phyloP scores from a whole-genome alignment of 2,329 filamentous ascomycete species.

The Fusarium longipes region DNA sequence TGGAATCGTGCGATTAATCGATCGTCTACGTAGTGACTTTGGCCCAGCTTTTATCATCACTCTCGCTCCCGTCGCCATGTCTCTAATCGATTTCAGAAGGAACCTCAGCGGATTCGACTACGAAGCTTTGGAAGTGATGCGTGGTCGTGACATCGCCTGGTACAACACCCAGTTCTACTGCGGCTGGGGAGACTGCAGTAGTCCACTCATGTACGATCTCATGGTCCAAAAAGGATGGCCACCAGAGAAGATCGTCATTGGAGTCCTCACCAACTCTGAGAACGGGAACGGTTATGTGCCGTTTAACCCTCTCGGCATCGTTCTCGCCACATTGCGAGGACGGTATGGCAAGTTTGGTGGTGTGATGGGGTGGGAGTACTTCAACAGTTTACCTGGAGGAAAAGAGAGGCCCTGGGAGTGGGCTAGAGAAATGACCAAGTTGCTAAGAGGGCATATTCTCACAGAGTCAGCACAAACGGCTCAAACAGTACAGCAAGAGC shows the following conservation, averaged over 20 bases:
- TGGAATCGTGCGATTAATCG: slow-evolving; percentile 74
- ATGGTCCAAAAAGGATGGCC: slow-evolving; percentile 74
- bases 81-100: slow-evolving; percentile 63
- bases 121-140: slow-evolving; percentile 74
- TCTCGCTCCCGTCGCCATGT: slow-evolving; percentile 83
- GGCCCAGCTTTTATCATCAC: slow-evolving; percentile 79
- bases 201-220: slow-evolving; percentile 60
- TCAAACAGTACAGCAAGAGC: background rate
- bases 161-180: slow-evolving; percentile 96
- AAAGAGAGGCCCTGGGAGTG: slow-evolving; percentile 77
- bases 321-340: slow-evolving; percentile 56
- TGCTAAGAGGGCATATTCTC: slow-evolving; percentile 50
- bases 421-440: slow-evolving; percentile 73
- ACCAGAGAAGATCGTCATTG: slow-evolving; percentile 79
- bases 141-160: slow-evolving; percentile 77
- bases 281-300: slow-evolving; percentile 72
- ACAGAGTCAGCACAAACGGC: background rate
- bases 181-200: slow-evolving; percentile 76
- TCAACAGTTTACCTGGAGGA: slow-evolving; percentile 79
- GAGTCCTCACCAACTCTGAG: slow-evolving; percentile 80
- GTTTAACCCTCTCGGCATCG: slow-evolving; percentile 59
- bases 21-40: slow-evolving; percentile 75
- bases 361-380: slow-evolving; percentile 96
- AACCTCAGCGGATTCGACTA: slow-evolving; percentile 89
- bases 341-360: slow-evolving; percentile 80